A percentile compares a stretch with the other conserved stretches of the same genome.
Evolutionary conservation across 352 stramenopile species (phyloP).

Genomic region (Pythium apleroticum): DNA sequence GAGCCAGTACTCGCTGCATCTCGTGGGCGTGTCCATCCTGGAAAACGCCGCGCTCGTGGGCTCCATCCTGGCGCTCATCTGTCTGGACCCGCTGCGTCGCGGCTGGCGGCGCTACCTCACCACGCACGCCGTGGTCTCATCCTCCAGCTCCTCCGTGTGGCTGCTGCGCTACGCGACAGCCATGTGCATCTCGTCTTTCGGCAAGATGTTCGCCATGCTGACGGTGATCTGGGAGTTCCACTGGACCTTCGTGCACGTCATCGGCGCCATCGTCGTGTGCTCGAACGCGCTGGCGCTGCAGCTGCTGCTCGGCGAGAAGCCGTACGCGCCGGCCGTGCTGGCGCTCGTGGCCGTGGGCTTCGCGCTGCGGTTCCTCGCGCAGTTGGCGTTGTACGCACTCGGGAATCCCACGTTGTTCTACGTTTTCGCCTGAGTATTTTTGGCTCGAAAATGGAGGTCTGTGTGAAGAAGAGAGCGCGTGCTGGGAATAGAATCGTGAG

Average conservation of each 20-base stretch:
- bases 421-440: constrained; percentile 53
- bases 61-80: constrained; percentile 49
- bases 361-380: constrained; percentile 37
- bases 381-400: constrained; percentile 62
- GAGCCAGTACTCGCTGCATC: constrained; percentile 77
- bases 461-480: not conserved
- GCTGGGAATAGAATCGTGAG: constrained; percentile 19
- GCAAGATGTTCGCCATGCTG: constrained; percentile 80
- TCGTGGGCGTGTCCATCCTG: constrained; percentile 65
- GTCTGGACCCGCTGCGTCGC: constrained; percentile 49
- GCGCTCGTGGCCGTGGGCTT: constrained; percentile 44
- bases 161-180: constrained; percentile 50
- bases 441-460: not conserved
- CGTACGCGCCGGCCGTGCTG: constrained; percentile 27
- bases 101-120: constrained; percentile 45
- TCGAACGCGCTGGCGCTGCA: constrained; percentile 75
- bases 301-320: constrained; percentile 53
- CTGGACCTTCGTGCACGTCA: constrained; percentile 84
- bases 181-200: constrained; percentile 82
- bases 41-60: constrained; percentile 71
- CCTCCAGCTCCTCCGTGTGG: constrained; percentile 16
- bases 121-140: constrained; percentile 3
- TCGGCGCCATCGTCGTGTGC: constrained; percentile 66
- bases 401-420: constrained; percentile 79
- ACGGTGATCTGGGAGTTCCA: constrained; percentile 88